These are phyloP conservation scores for Didymella keratinophila DNA, from an alignment of 2,329 filamentous ascomycete species.

Conservation along the genomic window DNA sequence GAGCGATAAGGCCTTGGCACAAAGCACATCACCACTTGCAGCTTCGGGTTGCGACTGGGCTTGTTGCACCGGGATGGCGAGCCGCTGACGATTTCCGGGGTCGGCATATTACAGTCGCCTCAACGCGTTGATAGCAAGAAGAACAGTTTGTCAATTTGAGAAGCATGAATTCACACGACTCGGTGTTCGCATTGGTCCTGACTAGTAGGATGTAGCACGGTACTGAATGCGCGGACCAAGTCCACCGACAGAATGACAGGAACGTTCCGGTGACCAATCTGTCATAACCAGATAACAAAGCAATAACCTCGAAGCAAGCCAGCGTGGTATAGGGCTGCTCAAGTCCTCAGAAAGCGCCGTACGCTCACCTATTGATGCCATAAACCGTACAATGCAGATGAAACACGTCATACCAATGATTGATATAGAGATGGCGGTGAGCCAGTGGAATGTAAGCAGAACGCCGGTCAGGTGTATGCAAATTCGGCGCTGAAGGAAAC, in stretches of 20 bases:
- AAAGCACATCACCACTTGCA: conserved; percentile 7
- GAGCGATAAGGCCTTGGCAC: conserved; percentile 8
- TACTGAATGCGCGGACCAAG: conserved; percentile 23
- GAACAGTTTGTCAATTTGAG: conserved; percentile 21
- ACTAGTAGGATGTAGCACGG: conserved; percentile 22
- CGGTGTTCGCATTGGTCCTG: conserved; percentile 23
- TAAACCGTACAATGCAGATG: conserved; percentile 46
- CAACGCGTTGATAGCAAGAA: neutral
- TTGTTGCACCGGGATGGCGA: neutral
- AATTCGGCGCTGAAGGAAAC: conserved; percentile 30
- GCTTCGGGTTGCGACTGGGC: neutral
- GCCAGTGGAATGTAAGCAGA: conserved; percentile 27
- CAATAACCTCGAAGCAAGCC: conserved; percentile 33
- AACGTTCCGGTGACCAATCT: neutral
- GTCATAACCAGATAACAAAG: conserved; percentile 23
- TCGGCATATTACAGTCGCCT: neutral
- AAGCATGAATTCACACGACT: conserved; percentile 47
- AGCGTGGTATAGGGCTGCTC: conserved; percentile 49
- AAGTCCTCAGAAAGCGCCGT: conserved; percentile 54
- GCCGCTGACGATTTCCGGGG: neutral
- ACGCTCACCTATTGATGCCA: conserved; percentile 54
- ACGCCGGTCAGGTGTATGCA: conserved; percentile 37
- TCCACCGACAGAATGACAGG: conserved; percentile 26
- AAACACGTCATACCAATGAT: conserved; percentile 28
- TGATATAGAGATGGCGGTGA: conserved; percentile 26